These are phyloP conservation scores for Tilletia caries DNA, from an alignment of 1,284 basidiomycete species.

Conservation along the genomic window DNA sequence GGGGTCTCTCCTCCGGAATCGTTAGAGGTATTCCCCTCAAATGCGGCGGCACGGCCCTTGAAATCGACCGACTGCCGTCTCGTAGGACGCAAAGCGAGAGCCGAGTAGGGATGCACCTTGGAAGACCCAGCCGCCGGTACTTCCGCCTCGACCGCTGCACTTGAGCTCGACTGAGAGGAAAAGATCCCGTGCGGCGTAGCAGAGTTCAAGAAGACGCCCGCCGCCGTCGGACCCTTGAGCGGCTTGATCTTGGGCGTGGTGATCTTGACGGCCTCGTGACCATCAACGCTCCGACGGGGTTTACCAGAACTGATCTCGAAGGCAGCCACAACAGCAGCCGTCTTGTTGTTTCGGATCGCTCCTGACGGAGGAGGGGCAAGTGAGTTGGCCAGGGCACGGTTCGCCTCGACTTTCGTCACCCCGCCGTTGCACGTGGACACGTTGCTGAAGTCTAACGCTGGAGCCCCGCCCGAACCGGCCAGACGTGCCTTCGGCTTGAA, in stretches of 20 bases:
- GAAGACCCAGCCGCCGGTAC: neutral
- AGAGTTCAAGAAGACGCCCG: neutral
- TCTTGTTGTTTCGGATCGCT: neutral
- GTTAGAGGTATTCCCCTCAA: neutral
- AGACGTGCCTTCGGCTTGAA: conserved; percentile 38
- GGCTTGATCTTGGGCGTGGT: conserved; percentile 7
- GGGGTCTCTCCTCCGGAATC: no score
- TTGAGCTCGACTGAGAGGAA: neutral
- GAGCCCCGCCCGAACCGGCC: conserved; percentile 29
- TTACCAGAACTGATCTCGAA: neutral
- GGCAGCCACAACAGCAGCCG: neutral
- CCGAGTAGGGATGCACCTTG: conserved; percentile 10
- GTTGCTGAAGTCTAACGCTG: conserved; percentile 42
- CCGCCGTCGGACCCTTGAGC: neutral
- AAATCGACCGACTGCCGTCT: conserved; percentile 6
- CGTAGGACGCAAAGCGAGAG: neutral
- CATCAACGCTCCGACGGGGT: neutral
- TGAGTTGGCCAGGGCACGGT: conserved; percentile 17
- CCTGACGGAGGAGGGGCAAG: neutral
- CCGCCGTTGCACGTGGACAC: conserved; percentile 17
- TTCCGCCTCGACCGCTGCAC: neutral
- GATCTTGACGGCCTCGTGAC: neutral
- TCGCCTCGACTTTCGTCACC: conserved; percentile 25
- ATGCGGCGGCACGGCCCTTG: conserved; percentile 4
- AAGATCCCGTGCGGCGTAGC: neutral